Conservation (phyloP, 179 eudicot genomes). For the Patellifolia procumbens region DNA sequence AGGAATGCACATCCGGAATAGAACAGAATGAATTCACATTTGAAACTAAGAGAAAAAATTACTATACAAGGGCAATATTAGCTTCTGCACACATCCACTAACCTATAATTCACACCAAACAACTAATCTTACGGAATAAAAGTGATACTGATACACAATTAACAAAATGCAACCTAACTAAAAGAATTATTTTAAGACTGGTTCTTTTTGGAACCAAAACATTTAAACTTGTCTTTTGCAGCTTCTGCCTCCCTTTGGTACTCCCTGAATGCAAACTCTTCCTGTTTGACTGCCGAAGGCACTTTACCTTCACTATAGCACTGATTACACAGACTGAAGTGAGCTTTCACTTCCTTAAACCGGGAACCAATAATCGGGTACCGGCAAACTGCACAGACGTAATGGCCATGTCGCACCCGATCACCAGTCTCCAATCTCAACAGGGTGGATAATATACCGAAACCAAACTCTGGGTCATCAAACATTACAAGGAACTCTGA, state of each 20-base stretch:
- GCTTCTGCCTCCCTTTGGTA: conserved; percentile 76
- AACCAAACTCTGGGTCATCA: conserved; percentile 92
- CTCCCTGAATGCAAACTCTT: conserved; percentile 84
- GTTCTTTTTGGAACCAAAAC: conserved; percentile 57
- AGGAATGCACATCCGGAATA: not conserved
- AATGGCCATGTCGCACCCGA: conserved; percentile 77
- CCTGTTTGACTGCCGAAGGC: conserved; percentile 72
- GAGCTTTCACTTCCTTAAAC: conserved; percentile 80
- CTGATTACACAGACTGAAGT: conserved; percentile 70
- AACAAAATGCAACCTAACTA: conserved; percentile 31
- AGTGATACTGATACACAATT: conserved; percentile 27
- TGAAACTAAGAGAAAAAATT: conserved; percentile 14
- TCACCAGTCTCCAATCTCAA: conserved; percentile 77
- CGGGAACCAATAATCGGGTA: conserved; percentile 91
- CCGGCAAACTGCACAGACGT: conserved; percentile 74
- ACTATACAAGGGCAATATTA: conserved; percentile 45
- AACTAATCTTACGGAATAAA: conserved; percentile 28
- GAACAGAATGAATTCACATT: conserved; percentile 26
- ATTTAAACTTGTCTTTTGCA: conserved; percentile 76
- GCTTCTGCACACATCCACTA: conserved; percentile 39
- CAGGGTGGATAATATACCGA: conserved; percentile 72
- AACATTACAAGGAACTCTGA: conserved; percentile 71
- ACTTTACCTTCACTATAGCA: conserved; percentile 97
- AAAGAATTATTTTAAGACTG: conserved; percentile 34
- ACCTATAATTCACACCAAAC: conserved; percentile 52